Percentiles rank a stretch among this genome's conserved stretches.
Conservation (phyloP, 257 asterid genomes). For the Echium plantagineum region DNA sequence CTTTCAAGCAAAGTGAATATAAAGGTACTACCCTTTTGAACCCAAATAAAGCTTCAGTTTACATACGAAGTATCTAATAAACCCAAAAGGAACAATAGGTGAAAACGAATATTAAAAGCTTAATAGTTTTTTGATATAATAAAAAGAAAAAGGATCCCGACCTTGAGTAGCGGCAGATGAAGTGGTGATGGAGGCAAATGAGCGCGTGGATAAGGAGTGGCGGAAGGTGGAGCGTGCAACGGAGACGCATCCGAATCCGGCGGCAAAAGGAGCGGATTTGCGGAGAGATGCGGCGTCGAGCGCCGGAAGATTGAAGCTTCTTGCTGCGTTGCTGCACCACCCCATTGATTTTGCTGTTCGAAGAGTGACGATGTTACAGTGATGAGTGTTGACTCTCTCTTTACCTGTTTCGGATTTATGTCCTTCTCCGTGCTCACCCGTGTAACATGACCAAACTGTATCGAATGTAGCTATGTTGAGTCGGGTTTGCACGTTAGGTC, state of each 20-base stretch:
- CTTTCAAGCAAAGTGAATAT: not conserved
- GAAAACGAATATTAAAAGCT: not conserved
- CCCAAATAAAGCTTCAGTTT: too few relatives aligned
- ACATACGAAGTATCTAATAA: too few relatives aligned
- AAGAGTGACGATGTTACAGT: too few relatives aligned
- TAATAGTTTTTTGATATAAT: too few relatives aligned
- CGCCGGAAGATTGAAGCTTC: slow-evolving; percentile 60
- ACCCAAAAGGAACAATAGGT: not conserved
- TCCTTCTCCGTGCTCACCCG: too few relatives aligned
- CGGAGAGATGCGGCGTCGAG: slow-evolving; percentile 42
- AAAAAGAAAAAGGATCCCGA: not conserved
- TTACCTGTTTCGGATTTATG: too few relatives aligned
- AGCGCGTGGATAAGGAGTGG: slow-evolving; percentile 35
- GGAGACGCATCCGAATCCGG: slow-evolving; percentile 45
- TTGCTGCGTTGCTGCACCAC: slow-evolving; percentile 65
- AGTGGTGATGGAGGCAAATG: slow-evolving; percentile 58
- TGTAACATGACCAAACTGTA: too few relatives aligned
- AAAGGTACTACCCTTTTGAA: too few relatives aligned
- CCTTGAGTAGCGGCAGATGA: slow-evolving; percentile 42
- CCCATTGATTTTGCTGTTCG: slow-evolving; percentile 30
- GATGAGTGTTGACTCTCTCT: too few relatives aligned
- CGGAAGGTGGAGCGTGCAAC: slow-evolving; percentile 39
- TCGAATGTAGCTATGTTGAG: too few relatives aligned
- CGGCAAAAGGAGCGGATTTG: slow-evolving; percentile 36
- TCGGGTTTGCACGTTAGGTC: too few relatives aligned